Base-by-base conservation (phyloP, 352 stramenopile genomes). In the Phytophthora aleatoria region DNA sequence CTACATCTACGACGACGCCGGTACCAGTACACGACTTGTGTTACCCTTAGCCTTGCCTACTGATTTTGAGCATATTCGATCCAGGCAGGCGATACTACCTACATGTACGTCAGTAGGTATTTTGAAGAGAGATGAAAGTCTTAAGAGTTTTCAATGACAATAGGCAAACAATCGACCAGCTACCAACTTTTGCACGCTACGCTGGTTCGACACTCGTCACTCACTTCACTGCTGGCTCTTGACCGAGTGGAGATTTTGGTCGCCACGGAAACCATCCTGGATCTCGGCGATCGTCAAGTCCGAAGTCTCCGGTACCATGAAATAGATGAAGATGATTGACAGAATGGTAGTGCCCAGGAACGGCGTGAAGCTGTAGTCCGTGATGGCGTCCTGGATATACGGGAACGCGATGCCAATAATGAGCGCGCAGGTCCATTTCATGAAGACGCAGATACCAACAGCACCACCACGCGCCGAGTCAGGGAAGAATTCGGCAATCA, bases 251-350 rank as follows among this genome's bases (percentile, higher is more conserved):
- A 60, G 16, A 39, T 50, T 69, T 28, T 56, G 26, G 26, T 60
- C 61, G 16, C 54, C 20, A 42, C 67, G 70, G 53, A 87, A 87
- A 24, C 67, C 65, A 12, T 66, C 49, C 31, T 87, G 80, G 64
- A 91, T 91, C 62, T 88, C 78, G 9, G 83, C 75, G 48, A 73
- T 83, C 10, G 83, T 88, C 49, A 83, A 81, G 33, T 80, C 71
- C 11, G 70, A 77, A 15, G 83, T 92, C 64, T 92, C 83, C 9
- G 83, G 83, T n/a, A 92, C 65, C 53, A 71, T 71, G 12, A 74
- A 44, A 49, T 75, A 78, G 56, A 85, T 82, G 35, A 88, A 44
- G 27, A 66, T 55, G 50, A 76, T 69, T 10, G 68, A 57, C 26
- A 76, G 55, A 5, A 67, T 47, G 13, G 83, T 64, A 15, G 68